Base-by-base conservation (phyloP, 2,329 filamentous ascomycete genomes). In the Exserohilum turcica region DNA sequence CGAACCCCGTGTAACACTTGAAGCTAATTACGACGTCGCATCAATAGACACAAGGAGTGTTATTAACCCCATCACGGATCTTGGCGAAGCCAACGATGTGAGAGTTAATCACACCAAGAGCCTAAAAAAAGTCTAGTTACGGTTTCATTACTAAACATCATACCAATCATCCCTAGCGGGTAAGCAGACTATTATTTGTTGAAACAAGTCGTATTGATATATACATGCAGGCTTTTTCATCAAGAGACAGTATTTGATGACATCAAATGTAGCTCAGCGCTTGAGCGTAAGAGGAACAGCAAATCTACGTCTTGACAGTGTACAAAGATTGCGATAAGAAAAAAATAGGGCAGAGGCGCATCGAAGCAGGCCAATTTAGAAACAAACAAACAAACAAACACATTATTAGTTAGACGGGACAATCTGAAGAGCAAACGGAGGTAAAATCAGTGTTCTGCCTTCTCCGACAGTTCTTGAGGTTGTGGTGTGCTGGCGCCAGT, bases 381-480 rank as follows among this genome's bases (percentile, higher is more conserved):
- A 43, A 2, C 24, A 43, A 10, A 36, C 21, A 27, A 43, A 27
- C 4, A 31, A 27, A 35, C 43, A n/a, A n/a, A n/a, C n/a, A n/a
- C n/a, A n/a, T n/a, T n/a, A n/a, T n/a, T n/a, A n/a, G n/a, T n/a
- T n/a, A n/a, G n/a, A n/a, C n/a, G n/a, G n/a, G n/a, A n/a, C n/a
- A n/a, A n/a, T n/a, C n/a, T n/a, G n/a, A 13, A 24, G 12, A 16
- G 7, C n/a, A 38, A 13, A 24, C 12, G 5, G 10, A 13, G n/a
- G n/a, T n/a, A n/a, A n/a, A 21, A 36, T 3, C 15, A 15, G 13
- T 37, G 19, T 40, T 56, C 64, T 7, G 47, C 31, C 47, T 64
- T 66, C 48, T 64, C 63, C 9, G 56, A 51, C 2, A 51, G n/a
- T 29, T 61, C 52, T 1, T 46, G 48, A 0, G 15, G 48, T 24